Base-by-base conservation (phyloP, 2,329 filamentous ascomycete species). In the Alternaria sp. region DNA sequence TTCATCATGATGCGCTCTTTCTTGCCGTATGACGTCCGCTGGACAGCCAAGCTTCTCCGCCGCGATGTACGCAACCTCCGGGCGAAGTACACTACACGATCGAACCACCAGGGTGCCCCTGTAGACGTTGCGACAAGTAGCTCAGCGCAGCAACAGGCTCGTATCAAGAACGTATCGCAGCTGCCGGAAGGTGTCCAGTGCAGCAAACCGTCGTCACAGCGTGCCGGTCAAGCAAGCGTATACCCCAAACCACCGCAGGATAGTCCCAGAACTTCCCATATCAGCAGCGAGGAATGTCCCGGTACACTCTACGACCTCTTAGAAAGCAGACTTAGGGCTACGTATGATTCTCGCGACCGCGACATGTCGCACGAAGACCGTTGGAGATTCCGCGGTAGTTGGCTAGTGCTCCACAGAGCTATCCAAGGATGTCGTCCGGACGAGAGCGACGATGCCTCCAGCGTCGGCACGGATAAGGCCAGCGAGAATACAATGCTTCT, bases 321-420 rank as follows among this genome's bases (percentile, higher is more conserved):
- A 8, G 47, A 60, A 47, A 45, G 19, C 3, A 72, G 59, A 5
- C 57, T 67, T 12, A 66, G 63, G 26, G 57, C 47, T 3, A 17
- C 58, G 4, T 70, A 65, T 60, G 40, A 45, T 8, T 50, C 56
- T 13, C 54, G 67, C 12, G 57, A 65, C 3, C 59, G 50, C 13
- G 21, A 67, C 17, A 8, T 68, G 36, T 50, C 65, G 6, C 43
- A 65, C 2, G 25, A 67, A 26, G 59, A 72, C 13, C 63, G 69
- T 6, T 72, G 67, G 67, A 46, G 47, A n/a, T 67, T 68, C 55
- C 67, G 66, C 7, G 72, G 70, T 26, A 65, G 67, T 46, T 67
- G 63, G 58, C 55, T 75, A 10, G 23, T 74, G 6, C 55, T 75
- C 3, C 26, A 63, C 21, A 65, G 63, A 46, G 65, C 66, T 1